These are phyloP conservation scores for Pseudozyma thailandica DNA, from an alignment of 1,284 basidiomycete genomes.

Conservation along the genomic window DNA sequence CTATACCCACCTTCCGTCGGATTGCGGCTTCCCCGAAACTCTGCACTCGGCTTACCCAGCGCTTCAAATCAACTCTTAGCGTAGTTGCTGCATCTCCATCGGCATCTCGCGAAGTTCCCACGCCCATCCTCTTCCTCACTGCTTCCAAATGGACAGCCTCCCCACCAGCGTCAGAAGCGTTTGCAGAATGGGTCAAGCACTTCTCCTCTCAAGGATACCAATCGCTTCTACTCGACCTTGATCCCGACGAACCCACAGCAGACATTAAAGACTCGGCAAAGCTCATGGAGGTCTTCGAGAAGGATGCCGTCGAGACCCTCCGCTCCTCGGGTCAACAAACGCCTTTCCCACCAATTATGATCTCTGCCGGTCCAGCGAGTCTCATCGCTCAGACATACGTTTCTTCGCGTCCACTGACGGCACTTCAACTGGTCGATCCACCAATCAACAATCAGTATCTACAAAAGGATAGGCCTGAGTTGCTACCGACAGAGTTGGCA, in stretches of 20 bases:
- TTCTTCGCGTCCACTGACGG: constrained; percentile 59
- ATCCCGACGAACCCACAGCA: constrained; percentile 34
- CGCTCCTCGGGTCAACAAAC: constrained; percentile 28
- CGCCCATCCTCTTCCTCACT: constrained; percentile 60
- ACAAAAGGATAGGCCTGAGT: constrained; percentile 18
- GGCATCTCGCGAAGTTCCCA: constrained; percentile 57
- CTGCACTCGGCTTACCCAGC: constrained; percentile 11
- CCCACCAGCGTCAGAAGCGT: constrained; percentile 25
- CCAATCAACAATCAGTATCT: constrained; percentile 51
- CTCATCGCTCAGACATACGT: constrained; percentile 60
- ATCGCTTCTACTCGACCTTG: constrained; percentile 55
- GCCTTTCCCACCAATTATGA: constrained; percentile 60
- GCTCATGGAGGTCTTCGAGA: constrained; percentile 40
- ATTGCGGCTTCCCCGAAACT: background rate
- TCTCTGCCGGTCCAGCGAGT: constrained; percentile 40
- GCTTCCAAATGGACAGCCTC: constrained; percentile 53
- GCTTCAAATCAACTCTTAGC: constrained; percentile 31
- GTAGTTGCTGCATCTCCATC: constrained; percentile 18
- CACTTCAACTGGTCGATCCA: constrained; percentile 59
- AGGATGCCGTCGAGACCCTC: constrained; percentile 39
- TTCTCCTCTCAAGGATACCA: constrained; percentile 46
- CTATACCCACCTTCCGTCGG: constrained; percentile 15
- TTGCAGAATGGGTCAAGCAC: constrained; percentile 26
- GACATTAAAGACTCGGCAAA: constrained; percentile 32
- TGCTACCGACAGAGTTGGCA: constrained; percentile 33